Evolutionary conservation across 495 filamentous ascomycete species (phyloP), one percentile per base, ranked within the genome.

Genomic region (Glonium stellatum): DNA sequence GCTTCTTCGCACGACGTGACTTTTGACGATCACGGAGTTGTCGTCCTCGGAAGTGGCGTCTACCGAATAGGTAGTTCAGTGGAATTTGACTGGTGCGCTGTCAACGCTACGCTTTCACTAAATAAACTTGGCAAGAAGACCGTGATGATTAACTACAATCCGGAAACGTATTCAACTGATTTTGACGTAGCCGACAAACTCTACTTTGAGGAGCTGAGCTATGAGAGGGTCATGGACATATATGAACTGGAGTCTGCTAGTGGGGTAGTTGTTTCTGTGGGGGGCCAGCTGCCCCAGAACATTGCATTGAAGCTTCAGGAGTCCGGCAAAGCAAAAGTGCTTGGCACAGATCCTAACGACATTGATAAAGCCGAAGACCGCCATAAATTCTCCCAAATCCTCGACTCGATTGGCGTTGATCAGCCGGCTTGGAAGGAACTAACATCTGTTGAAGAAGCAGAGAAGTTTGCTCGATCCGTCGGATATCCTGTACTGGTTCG

Each of bases 1-100:
- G 92, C 91, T 47, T 86, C 87, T n/a, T 83, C 87, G 19, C 92
- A 98, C 73, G 92, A 98, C 75, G 87, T 98, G 19, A 88, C 84
- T 44, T 98, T 98, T 63, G 87, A 98, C 67, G 92, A 97, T 70
- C 90, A 96, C 69, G 90, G 90, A 42, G 89, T 84, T 59, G 75
- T 96, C 56, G 87, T 97, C 54, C 84, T 96, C 31, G 92, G 92
- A 47, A 92, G 87, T 72, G 92, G 92, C 72, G 92, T 96, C 9
- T 97, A 97, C 80, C 84, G 92, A 65, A 98, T 97, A 70, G 92
- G 93, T 62, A 92, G 87, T 77, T 96, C 91, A 22, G 92, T 98
- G 57, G 92, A 98, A 74, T 98, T 98, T 70, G 92, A 98, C 75
- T 98, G 92, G 92, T 97, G 93, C 70, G 92, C 92, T 58, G 92